Evolutionary conservation across 1,284 basidiomycete genomes (phyloP), one percentile per base, ranked within the genome.

Genomic region (Trichosporon inkin): DNA sequence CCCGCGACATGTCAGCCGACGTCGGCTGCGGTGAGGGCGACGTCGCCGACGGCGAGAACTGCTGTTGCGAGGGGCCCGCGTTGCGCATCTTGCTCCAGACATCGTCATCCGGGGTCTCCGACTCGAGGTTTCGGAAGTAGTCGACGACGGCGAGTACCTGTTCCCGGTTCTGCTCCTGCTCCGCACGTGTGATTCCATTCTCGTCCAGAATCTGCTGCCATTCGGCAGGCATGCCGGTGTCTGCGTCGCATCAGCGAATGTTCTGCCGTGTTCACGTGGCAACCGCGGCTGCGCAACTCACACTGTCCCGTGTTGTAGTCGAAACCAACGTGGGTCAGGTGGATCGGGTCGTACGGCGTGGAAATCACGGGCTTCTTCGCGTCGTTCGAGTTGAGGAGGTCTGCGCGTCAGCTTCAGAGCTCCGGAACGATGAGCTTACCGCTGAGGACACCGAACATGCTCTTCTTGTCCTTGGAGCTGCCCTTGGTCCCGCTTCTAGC

Each of bases 251-350:
- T 19, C 14, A 16, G 51, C 28, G 13, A 35, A 32, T 53, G 14
- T 22, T 32, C 19, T 53, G 5, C n/a, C 2, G 24, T 8, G 37
- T 52, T 37, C 16, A 19, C 14, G 28, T 4, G 10, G 11, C 19
- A 17, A 17, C 20, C 37, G 28, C 16, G 14, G 16, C 28, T 34
- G 20, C 36, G 37, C 17, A 10, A 72, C 77, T 69, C 59, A 79
- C 78, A 99, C 80, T 99, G 94, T 61, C 96, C 96, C 0, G 95
- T 99, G 62, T 92, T 94, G 35, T 92, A 92, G 80, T 99, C 97
- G 85, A 98, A 99, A 63, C 95, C 96, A 74, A 99, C 96, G 74
- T 99, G 96, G 0, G 95, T 99, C 68, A 99, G 87, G 80, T 99
- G 96, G 39, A 99, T 94, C n/a, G 96, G 96, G 78, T 99, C 96